Base-by-base conservation (phyloP, 495 filamentous ascomycete genomes). In the Neurospora terricola region DNA sequence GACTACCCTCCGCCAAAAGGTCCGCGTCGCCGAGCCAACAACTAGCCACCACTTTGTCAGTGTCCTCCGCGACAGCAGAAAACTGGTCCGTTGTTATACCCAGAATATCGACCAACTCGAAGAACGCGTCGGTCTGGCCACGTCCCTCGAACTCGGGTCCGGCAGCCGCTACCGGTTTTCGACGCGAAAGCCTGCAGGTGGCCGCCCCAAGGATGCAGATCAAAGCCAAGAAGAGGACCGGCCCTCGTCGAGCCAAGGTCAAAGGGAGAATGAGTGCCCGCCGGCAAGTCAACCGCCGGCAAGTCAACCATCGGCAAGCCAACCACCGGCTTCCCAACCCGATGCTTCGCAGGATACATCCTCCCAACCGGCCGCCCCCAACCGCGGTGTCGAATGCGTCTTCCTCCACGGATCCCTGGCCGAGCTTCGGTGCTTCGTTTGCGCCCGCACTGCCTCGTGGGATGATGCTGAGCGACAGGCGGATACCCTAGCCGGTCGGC, bases 81-180 rank as follows among this genome's bases (percentile, higher is more conserved):
- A 89, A 62, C 79, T 92, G 30, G 86, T 91, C 18, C 80, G 90
- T 39, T 90, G 89, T 70, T 92, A 92, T 75, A 92, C 90, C 0
- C 90, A 92, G 75, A 92, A 92, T 70, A 92, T 92, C 38, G 90
- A 92, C 73, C 87, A 87, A 72, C 83, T 92, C 6, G 90, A 92
- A 73, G 87, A 88, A 70, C 86, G 89, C 27, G 87, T 90, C 23
- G 90, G 90, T 9, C 83, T 92, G 48, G 82, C 80, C 37, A 87
- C 85, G 0, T 83, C 85, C 18, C 78, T 92, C 27, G 78, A 81
- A 7, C 79, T 82, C 7, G 90, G 90, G 2, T 83, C 86, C 4
- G 90, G 90, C 9, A 89, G 83, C 74, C 81, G 86, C 30, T 82
- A 85, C 38, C 81, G 84, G 2, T 86, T 86, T 71, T 81, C 83